Conservation (phyloP, 2,329 filamentous ascomycete genomes). For the Erysiphe pulchra region DNA sequence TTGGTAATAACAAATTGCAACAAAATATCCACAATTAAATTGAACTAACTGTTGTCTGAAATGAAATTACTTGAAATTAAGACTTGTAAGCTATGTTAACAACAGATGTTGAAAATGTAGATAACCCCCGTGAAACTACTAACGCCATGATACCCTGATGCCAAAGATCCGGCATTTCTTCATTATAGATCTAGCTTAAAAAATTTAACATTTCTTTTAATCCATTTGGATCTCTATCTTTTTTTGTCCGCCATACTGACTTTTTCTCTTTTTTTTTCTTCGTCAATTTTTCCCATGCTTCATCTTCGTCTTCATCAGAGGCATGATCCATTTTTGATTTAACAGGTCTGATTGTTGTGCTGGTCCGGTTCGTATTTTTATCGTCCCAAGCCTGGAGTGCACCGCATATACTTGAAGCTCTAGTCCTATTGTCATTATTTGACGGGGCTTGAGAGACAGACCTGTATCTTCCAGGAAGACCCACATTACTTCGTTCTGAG, state of each 20-base stretch:
- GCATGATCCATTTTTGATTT: conserved; percentile 15
- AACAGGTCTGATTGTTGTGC: conserved; percentile 17
- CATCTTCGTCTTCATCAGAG: conserved; percentile 35
- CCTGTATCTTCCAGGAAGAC: conserved; percentile 69
- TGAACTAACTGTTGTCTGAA: background rate
- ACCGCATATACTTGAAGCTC: conserved; percentile 12
- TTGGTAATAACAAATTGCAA: too few species aligned
- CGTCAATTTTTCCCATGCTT: conserved; percentile 46
- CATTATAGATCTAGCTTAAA: background rate
- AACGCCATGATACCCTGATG: background rate
- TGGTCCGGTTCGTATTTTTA: conserved; percentile 13
- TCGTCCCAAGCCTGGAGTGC: conserved; percentile 10
- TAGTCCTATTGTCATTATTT: conserved; percentile 11
- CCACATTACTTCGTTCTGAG: conserved; percentile 83
- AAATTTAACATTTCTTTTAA: conserved; percentile 12
- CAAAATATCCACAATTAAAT: too few species aligned
- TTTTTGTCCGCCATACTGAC: conserved; percentile 38
- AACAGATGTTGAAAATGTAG: background rate
- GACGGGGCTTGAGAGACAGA: conserved; percentile 46
- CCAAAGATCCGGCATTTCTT: conserved; percentile 11
- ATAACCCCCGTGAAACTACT: background rate
- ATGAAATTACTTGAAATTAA: background rate
- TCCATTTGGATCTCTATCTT: conserved; percentile 19
- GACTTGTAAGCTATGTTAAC: background rate
- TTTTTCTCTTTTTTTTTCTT: conserved; percentile 43